Base-by-base conservation (phyloP, 176 grass and related monocot species). In the Triticum turgidum region DNA sequence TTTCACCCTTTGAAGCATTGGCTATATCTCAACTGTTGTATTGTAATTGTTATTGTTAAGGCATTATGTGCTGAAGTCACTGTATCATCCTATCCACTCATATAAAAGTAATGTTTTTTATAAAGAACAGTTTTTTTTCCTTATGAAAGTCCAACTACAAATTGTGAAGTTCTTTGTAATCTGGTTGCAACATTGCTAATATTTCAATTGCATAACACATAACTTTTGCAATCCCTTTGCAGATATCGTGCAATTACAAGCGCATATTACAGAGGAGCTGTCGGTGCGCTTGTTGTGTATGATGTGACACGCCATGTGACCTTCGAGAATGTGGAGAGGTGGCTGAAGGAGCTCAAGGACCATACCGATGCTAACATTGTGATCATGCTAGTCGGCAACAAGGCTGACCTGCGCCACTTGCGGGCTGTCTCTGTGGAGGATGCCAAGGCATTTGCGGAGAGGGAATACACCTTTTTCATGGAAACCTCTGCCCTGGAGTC, bases 301-400 rank as follows among this genome's bases (percentile, higher is more conserved):
- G 89, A 90, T n/a, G 84, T 90, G 3, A 86, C 79, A 41, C 75
- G 76, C 15, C 59, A 85, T 27, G 63, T 81, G 58, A 83, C 89
- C 20, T 90, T 90, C 64, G 89, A 87, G 80, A 90, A 90, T 39
- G 66, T 86, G 18, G 86, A 85, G 34, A 66, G 89, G 64, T 90
- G 84, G 89, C 73, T 86, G 17, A 90, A 86, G 80, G 89, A 90
- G 64, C 89, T 90, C 17, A 65, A 80, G 4, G 89, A 90, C 51
- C 89, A 90, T 73, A 80, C 79, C 5, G 84, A 86, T 39, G 69
- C 89, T 3, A 86, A 90, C 80, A 90, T 90, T 0, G 42, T 75
- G 22, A 77, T 90, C n/a, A 90, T 90, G 89, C 89, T 90, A 56
- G 77, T 90, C 52, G 89, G 89, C 29, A 90, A 90, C 72, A 90